phyloP scores from a whole-genome alignment of 2,329 filamentous ascomycete species.

The Fusarium sterilihyphosum region DNA sequence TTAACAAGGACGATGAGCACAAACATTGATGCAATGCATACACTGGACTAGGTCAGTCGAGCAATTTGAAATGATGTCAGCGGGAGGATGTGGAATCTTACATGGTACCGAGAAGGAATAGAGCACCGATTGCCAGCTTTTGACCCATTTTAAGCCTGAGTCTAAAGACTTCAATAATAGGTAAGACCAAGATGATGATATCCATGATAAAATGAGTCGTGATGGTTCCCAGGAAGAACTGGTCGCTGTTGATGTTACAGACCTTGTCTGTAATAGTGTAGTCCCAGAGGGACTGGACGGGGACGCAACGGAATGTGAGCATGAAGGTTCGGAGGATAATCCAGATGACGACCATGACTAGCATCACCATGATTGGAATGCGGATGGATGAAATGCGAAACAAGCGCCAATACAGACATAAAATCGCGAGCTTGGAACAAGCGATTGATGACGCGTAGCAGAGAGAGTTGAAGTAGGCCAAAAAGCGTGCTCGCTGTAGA shows the following conservation, averaged over 20 bases:
- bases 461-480: constrained; percentile 26
- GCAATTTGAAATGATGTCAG: rapidly evolving
- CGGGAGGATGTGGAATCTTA: not conserved
- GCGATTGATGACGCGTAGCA: constrained; percentile 43
- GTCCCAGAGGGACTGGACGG: constrained; percentile 49
- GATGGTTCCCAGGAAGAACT: constrained; percentile 48
- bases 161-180: constrained; percentile 30
- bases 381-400: constrained; percentile 43
- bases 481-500: constrained; percentile 21
- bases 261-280: constrained; percentile 36
- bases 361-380: constrained; percentile 41
- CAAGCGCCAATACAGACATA: constrained; percentile 45
- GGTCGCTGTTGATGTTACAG: constrained; percentile 44
- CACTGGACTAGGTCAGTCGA: not conserved
- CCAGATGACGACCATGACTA: constrained; percentile 39
- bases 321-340: constrained; percentile 46
- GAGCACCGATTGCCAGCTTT: constrained; percentile 4
- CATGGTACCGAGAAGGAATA: constrained; percentile 14
- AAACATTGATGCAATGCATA: constrained; percentile 30
- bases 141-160: not conserved
- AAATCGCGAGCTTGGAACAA: constrained; percentile 43
- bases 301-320: constrained; percentile 48
- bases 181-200: constrained; percentile 44
- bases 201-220: constrained; percentile 48
- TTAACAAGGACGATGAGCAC: constrained; percentile 8